Evolutionary conservation across 257 asterid genomes (phyloP).

Genomic region (Solanum microdontum): DNA sequence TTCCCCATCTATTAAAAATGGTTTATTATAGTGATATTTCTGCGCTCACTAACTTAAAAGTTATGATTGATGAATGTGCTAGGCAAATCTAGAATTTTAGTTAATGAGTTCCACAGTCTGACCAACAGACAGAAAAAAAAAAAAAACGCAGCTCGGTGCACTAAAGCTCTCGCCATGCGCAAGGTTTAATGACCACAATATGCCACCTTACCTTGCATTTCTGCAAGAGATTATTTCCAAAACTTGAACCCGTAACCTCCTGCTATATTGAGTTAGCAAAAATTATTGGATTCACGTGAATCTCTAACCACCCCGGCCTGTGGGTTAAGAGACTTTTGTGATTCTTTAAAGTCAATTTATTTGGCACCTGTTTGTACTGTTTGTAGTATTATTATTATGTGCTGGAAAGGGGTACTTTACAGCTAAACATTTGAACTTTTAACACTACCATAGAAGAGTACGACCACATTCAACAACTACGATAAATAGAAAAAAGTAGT

Average conservation of each 20-base stretch:
- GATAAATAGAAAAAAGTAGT: not conserved
- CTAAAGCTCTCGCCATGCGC: not conserved
- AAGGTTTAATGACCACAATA: not conserved
- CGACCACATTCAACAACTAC: not conserved
- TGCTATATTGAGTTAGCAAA: not conserved
- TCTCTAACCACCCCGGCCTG: not conserved
- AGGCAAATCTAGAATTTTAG: not conserved
- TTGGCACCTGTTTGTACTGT: not conserved
- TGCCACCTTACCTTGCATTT: too few relatives aligned
- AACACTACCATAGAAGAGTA: not conserved
- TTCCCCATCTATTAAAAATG: not conserved
- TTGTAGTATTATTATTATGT: not conserved
- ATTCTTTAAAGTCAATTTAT: not conserved
- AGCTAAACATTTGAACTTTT: not conserved
- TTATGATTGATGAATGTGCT: not conserved
- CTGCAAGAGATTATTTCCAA: too few relatives aligned
- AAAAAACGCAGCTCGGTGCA: not conserved
- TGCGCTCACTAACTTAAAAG: not conserved
- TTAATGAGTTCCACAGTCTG: not conserved
- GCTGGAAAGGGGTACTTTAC: not conserved
- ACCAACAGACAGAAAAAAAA: not conserved
- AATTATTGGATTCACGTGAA: not conserved
- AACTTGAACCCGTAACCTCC: not conserved
- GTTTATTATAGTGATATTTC: not conserved
- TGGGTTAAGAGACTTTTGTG: not conserved